phyloP scores from a whole-genome alignment of 1,284 basidiomycete genomes.

The Lignosus rhinocerotis region DNA sequence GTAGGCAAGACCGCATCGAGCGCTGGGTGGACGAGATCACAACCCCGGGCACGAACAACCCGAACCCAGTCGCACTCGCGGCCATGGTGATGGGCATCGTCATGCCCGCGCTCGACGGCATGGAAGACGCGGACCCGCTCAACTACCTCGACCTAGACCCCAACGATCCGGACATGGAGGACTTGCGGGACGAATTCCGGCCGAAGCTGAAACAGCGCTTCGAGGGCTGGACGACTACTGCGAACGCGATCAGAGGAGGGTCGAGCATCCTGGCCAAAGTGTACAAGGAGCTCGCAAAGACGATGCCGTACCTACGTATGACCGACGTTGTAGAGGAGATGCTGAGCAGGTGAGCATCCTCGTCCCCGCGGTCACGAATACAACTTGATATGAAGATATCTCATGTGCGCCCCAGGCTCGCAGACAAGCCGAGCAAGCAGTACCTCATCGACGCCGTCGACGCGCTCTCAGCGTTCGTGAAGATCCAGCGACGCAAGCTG shows the following conservation, averaged over 20 bases:
- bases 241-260: conserved; percentile 38
- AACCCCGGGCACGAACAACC: conserved; percentile 39
- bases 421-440: conserved; percentile 53
- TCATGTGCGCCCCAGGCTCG: conserved; percentile 38
- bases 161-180: conserved; percentile 56
- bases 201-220: conserved; percentile 57
- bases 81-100: conserved; percentile 68
- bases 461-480: conserved; percentile 48
- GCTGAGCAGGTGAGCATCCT: conserved; percentile 45
- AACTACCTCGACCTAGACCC: conserved; percentile 54
- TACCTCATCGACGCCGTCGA: conserved; percentile 53
- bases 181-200: conserved; percentile 57
- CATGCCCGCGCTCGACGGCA: conserved; percentile 40
- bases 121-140: conserved; percentile 42
- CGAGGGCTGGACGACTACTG: conserved; percentile 52
- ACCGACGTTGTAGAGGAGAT: conserved; percentile 57
- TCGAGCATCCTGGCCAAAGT: conserved; percentile 37
- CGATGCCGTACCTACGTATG: conserved; percentile 57
- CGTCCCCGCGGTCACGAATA: neutral
- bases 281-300: conserved; percentile 43
- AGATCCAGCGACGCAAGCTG: conserved; percentile 43
- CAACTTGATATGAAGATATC: neutral
- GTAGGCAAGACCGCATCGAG: conserved; percentile 47
- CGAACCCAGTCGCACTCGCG: conserved; percentile 59
- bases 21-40: conserved; percentile 53